Evolutionary conservation across 1,284 basidiomycete genomes (phyloP), one percentile per base, ranked within the genome.

Genomic region (Trichosporon sp.): DNA sequence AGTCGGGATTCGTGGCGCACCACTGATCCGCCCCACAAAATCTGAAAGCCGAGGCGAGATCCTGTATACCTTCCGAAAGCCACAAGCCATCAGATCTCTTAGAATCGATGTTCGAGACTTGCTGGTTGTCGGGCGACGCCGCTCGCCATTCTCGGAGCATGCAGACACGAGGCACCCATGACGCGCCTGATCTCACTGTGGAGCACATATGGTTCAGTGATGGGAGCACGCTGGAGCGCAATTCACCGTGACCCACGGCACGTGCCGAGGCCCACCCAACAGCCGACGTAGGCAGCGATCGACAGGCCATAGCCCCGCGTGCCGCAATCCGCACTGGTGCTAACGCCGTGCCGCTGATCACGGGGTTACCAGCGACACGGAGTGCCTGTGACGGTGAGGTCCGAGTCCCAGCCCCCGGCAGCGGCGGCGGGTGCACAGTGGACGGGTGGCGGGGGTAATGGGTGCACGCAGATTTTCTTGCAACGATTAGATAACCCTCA

Each of bases 11-110:
- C 51, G 51, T 54, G 51, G 51, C 51, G 51, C 51, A 6, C 14
- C 6, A 54, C 51, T 54, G 51, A 54, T 54, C 51, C 51, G 51
- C 51, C 51, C 51, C 51, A 54, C 51, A 54, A 21, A 54, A 54
- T 54, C 51, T 54, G 51, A 54, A 54, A 54, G 51, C 51, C 51
- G 51, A 54, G 51, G 21, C 51, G n/a, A 26, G 48, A 19, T 26
- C 51, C 6, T 5, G 5, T 6, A 26, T 26, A 46, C 43, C 43
- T n/a, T n/a, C 43, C 43, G 43, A 46, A 46, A 46, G 43, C 43
- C 43, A 40, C 38, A 6, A 12, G 38, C 38, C 38, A 40, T 40
- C 35, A 40, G 38, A 40, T 10, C 38, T 40, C 38, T 10, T 40
- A 10, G 35, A 26, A 26, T 26, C 26, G 26, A 26, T 26, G 26